These are phyloP conservation scores for Aspergillus sp. DNA, from an alignment of 2,329 filamentous ascomycete species.

Conservation along the genomic window DNA sequence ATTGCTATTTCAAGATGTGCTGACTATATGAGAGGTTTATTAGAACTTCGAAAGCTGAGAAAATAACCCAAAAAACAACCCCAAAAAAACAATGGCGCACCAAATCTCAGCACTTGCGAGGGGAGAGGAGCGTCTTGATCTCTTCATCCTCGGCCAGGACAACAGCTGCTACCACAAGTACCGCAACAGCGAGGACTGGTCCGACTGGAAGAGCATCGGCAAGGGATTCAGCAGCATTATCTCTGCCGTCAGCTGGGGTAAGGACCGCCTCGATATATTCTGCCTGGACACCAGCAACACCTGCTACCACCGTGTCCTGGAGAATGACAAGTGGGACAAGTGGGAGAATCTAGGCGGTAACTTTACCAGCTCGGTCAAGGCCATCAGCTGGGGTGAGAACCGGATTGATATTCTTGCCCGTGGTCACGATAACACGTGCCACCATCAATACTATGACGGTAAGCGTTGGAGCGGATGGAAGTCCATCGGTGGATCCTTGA, in stretches of 20 bases:
- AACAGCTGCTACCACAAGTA: background rate
- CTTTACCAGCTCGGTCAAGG: background rate
- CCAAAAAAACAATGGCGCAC: background rate
- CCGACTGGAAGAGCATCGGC: background rate
- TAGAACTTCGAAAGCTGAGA: background rate
- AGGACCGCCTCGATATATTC: background rate
- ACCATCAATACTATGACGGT: background rate
- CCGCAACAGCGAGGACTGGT: background rate
- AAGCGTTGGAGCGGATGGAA: background rate
- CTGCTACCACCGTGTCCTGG: background rate
- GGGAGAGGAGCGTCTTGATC: background rate
- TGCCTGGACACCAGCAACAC: background rate
- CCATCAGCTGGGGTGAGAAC: background rate
- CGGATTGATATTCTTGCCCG: background rate
- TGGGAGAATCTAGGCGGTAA: background rate
- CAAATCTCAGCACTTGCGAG: background rate
- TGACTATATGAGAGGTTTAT: no score
- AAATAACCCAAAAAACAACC: background rate
- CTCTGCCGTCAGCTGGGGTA: background rate
- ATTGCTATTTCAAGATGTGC: no score
- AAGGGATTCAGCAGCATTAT: background rate
- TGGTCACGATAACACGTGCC: background rate
- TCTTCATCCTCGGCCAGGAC: background rate
- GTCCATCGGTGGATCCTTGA: background rate
- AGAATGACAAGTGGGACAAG: background rate